A percentile compares a stretch with the other conserved stretches of the same genome.
Conservation (phyloP, 1,284 basidiomycete species). For the Schizophyllum commune region DNA sequence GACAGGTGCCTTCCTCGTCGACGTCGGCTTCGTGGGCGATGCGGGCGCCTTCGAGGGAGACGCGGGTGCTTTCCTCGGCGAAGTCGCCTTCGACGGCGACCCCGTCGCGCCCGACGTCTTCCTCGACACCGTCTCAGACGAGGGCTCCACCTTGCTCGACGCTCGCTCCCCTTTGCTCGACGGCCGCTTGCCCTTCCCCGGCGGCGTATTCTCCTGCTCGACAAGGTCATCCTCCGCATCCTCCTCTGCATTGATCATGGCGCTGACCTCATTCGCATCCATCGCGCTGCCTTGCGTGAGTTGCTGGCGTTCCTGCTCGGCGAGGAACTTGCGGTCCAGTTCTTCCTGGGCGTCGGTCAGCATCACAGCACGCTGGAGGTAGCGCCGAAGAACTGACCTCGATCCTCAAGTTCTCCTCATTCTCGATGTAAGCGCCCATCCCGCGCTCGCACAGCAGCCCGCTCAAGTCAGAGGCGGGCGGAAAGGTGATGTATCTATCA, state of each 20-base stretch:
- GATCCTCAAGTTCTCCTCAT: slow-evolving; percentile 13
- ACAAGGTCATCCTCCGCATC: slow-evolving; percentile 8
- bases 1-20: not conserved
- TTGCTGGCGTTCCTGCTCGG: not conserved
- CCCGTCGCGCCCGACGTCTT: not conserved
- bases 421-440: slow-evolving; percentile 24
- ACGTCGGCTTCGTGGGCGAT: not conserved
- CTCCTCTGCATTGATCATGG: slow-evolving; percentile 2
- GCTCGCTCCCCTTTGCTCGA: not conserved
- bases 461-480: slow-evolving; percentile 61
- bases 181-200: not conserved
- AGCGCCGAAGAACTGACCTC: too few species aligned
- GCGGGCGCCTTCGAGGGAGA: not conserved
- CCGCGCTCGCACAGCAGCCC: slow-evolving; percentile 48
- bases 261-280: slow-evolving; percentile 8
- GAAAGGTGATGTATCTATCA: slow-evolving; percentile 59
- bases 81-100: not conserved
- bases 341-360: too few species aligned
- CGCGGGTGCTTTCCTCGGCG: not conserved
- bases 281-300: not conserved
- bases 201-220: slow-evolving; percentile 3
- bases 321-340: not conserved
- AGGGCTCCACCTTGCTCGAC: not conserved
- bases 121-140: not conserved
- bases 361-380: too few species aligned